phyloP scores from a whole-genome alignment of 1,139 yeast species.

The Candida tetrigidarum region DNA sequence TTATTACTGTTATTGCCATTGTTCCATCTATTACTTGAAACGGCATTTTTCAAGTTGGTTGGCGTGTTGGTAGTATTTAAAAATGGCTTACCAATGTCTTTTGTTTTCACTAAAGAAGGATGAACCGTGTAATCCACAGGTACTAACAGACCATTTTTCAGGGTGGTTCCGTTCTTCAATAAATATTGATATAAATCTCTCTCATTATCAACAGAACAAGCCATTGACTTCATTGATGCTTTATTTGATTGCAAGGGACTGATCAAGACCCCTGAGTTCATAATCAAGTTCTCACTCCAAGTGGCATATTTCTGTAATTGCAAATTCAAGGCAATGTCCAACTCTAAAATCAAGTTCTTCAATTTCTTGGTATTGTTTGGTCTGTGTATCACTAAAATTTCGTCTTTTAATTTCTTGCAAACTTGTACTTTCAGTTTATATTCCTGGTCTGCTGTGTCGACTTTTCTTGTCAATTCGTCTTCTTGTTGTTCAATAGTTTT shows the following conservation, averaged over 20 bases:
- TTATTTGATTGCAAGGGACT: constrained; percentile 65
- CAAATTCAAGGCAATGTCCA: constrained; percentile 86
- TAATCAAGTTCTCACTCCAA: constrained; percentile 78
- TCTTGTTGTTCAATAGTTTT: constrained; percentile 89
- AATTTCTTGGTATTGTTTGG: constrained; percentile 78
- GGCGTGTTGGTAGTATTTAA: constrained; percentile 26
- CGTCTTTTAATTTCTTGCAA: constrained; percentile 76
- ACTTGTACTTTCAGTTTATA: constrained; percentile 76
- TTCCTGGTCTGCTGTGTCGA: constrained; percentile 83
- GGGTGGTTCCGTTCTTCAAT: constrained; percentile 45
- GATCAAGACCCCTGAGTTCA: constrained; percentile 84
- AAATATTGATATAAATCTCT: constrained; percentile 77
- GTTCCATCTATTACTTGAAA: constrained; percentile 16
- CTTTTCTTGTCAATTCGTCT: constrained; percentile 82
- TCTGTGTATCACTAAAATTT: constrained; percentile 70
- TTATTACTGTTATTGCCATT: not conserved
- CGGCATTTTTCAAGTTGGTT: constrained; percentile 23
- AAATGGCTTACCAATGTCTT: constrained; percentile 41
- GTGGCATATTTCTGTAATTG: constrained; percentile 90
- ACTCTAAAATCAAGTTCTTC: constrained; percentile 78
- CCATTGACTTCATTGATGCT: constrained; percentile 74
- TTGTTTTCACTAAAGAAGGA: constrained; percentile 57
- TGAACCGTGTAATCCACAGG: constrained; percentile 83
- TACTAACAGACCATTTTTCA: constrained; percentile 39
- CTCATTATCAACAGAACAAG: constrained; percentile 80